Evolutionary conservation across 306 rosid species (phyloP).

Genomic region (Sophora flavescens): DNA sequence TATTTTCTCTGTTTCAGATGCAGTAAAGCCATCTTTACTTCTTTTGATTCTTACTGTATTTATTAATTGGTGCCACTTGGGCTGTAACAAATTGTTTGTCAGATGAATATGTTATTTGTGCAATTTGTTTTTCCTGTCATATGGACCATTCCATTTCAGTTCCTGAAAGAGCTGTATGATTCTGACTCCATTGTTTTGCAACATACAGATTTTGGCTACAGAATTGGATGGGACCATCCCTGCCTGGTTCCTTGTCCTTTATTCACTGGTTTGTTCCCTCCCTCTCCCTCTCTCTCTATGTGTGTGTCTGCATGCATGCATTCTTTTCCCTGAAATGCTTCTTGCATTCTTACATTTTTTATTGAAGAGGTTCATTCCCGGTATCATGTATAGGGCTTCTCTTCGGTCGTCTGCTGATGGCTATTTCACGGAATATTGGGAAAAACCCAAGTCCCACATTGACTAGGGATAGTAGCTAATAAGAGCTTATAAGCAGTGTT

Average conservation of each 20-base stretch:
- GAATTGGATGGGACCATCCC: conserved; percentile 97
- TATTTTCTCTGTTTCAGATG: conserved; percentile 6
- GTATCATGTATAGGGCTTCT: conserved; percentile 29
- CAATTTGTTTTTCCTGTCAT: conserved; percentile 27
- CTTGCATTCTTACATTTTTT: conserved; percentile 32
- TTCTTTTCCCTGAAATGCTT: neutral
- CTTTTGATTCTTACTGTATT: neutral
- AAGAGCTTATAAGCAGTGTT: too few relatives aligned
- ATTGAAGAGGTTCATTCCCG: conserved; percentile 29
- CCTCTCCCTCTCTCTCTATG: neutral
- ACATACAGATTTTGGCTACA: conserved; percentile 95
- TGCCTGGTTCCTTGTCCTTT: conserved; percentile 82
- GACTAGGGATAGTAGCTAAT: too few relatives aligned
- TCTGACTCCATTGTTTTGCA: conserved; percentile 42
- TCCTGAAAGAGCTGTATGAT: conserved; percentile 31
- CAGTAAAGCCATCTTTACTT: conserved; percentile 21
- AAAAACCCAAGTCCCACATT: too few relatives aligned
- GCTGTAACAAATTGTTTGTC: conserved; percentile 25
- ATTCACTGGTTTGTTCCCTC: conserved; percentile 79
- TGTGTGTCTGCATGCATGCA: neutral
- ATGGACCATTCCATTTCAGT: conserved; percentile 16
- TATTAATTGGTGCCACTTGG: neutral
- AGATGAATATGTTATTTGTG: conserved; percentile 7
- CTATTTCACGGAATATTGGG: neutral
- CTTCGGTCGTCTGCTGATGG: conserved; percentile 27